Conservation (phyloP, 1,284 basidiomycete species). For the Pascua sp. region DNA sequence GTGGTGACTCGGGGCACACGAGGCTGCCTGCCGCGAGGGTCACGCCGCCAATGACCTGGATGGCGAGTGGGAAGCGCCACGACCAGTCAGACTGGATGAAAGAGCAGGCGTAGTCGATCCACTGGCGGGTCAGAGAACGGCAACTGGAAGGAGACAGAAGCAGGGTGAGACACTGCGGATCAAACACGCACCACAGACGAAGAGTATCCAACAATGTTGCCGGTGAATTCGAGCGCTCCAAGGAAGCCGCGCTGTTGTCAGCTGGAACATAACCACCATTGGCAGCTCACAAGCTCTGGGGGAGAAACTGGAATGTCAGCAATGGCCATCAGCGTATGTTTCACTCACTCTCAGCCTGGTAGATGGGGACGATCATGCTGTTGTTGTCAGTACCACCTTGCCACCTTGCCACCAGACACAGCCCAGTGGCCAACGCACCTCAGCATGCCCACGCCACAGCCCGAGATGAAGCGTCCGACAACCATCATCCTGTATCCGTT, state of each 20-base stretch:
- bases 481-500: conserved; percentile 82
- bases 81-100: conserved; percentile 76
- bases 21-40: conserved; percentile 80
- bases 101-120: conserved; percentile 92
- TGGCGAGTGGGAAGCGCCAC: conserved; percentile 78
- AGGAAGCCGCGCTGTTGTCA: conserved; percentile 64
- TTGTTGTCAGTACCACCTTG: conserved; percentile 3
- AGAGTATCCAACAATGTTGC: conserved; percentile 91
- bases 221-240: conserved; percentile 96
- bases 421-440: conserved; percentile 58
- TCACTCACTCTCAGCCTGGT: conserved; percentile 54
- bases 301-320: conserved; percentile 82
- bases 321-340: background rate
- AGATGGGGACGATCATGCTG: conserved; percentile 95
- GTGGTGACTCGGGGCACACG: conserved; percentile 86
- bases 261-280: conserved; percentile 7
- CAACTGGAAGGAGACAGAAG: background rate
- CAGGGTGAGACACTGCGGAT: no score
- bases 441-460: conserved; percentile 89
- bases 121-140: conserved; percentile 54
- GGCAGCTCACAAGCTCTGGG: conserved; percentile 71
- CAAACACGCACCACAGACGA: conserved; percentile 73
- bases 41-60: conserved; percentile 84
- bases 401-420: no score
- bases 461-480: conserved; percentile 78